phyloP scores from a whole-genome alignment of 2,329 filamentous ascomycete species.

The Ilyonectria sp. region DNA sequence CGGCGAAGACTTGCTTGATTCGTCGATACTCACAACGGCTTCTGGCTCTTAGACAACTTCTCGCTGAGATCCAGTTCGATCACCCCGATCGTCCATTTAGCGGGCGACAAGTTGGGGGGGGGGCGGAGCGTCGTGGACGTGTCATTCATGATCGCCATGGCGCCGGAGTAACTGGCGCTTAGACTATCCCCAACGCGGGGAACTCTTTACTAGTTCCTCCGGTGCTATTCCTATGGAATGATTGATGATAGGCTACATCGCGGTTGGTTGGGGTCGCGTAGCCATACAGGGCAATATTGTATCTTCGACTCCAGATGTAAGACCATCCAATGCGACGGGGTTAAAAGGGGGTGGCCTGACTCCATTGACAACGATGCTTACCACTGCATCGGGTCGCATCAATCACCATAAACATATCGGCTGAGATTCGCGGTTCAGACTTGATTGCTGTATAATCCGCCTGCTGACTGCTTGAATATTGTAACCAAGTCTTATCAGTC shows the following conservation, averaged over 20 bases:
- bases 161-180: neutral
- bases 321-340: neutral
- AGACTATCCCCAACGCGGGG: neutral
- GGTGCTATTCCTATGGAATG: neutral
- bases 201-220: neutral
- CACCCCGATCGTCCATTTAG: neutral
- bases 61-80: neutral
- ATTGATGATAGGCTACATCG: neutral
- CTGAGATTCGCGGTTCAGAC: neutral
- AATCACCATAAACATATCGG: slow-evolving; percentile 3
- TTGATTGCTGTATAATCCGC: slow-evolving; percentile 1
- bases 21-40: neutral
- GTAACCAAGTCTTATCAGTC: neutral
- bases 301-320: slow-evolving; percentile 1
- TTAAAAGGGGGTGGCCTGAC: neutral
- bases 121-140: neutral
- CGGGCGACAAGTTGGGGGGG: neutral
- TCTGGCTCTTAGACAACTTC: neutral
- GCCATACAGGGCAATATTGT: neutral
- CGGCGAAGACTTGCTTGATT: neutral
- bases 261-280: neutral
- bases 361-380: neutral
- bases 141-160: neutral
- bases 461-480: slow-evolving; percentile 1
- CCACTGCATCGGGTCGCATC: neutral